These are phyloP conservation scores for Niveomyces coronatus DNA, from an alignment of 2,329 filamentous ascomycete genomes.

Conservation along the genomic window DNA sequence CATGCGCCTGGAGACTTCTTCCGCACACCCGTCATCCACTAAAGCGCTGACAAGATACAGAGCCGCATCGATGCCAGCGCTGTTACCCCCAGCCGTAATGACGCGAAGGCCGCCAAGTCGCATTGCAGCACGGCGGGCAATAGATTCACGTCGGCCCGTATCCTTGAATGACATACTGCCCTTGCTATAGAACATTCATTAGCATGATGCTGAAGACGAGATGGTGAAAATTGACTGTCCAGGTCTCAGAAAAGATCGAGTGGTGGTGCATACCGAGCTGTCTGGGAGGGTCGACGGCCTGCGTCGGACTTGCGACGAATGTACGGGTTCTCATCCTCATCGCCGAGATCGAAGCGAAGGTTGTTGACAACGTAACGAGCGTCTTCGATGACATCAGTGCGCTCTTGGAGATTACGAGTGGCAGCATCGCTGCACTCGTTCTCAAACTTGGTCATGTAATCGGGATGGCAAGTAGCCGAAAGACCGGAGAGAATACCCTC, in stretches of 20 bases:
- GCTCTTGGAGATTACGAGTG: constrained; percentile 59
- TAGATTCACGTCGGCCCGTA: constrained; percentile 70
- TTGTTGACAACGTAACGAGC: constrained; percentile 84
- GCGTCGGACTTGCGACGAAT: constrained; percentile 64
- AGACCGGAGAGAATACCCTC: constrained; percentile 69
- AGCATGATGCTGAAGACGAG: too few relatives aligned
- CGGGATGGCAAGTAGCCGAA: constrained; percentile 72
- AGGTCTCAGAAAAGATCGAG: too few relatives aligned
- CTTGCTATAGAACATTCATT: constrained; percentile 43
- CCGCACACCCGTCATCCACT: constrained; percentile 65
- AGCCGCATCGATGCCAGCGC: constrained; percentile 71
- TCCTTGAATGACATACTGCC: constrained; percentile 75
- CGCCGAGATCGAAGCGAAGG: constrained; percentile 72
- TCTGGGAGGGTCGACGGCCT: constrained; percentile 45
- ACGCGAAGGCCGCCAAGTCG: constrained; percentile 60
- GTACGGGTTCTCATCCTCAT: constrained; percentile 76
- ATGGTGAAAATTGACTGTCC: too few relatives aligned
- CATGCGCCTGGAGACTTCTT: constrained; percentile 63
- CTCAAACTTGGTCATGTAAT: constrained; percentile 71
- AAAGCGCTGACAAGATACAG: constrained; percentile 78
- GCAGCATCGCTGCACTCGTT: constrained; percentile 68
- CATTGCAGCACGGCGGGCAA: constrained; percentile 67
- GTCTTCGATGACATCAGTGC: constrained; percentile 74
- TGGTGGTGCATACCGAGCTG: constrained; percentile 42
- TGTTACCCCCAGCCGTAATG: constrained; percentile 70